Percentiles rank a stretch among this genome's conserved stretches.
These are phyloP conservation scores for Chaetoscypha palmicola DNA, from an alignment of 2,329 filamentous ascomycete species.

Conservation along the genomic window DNA sequence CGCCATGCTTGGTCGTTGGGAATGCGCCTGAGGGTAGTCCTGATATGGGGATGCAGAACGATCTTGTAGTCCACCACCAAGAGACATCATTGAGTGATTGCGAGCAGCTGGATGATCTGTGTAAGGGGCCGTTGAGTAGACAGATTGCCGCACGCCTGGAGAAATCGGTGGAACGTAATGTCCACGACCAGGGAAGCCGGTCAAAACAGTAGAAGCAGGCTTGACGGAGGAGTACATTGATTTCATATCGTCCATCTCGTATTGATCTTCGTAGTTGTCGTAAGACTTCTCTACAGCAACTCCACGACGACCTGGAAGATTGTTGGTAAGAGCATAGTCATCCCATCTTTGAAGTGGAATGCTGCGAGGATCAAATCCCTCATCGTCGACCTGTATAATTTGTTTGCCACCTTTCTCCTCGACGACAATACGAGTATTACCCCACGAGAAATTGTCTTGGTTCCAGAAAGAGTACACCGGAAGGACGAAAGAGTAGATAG, in stretches of 20 bases:
- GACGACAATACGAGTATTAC: constrained; percentile 95
- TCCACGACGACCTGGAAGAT: constrained; percentile 84
- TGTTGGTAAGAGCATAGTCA: constrained; percentile 82
- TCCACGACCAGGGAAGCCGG: constrained; percentile 65
- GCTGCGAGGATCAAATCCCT: constrained; percentile 82
- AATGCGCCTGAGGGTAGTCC: constrained; percentile 43
- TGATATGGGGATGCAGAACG: constrained; percentile 52
- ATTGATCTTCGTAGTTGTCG: constrained; percentile 67
- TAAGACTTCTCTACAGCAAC: constrained; percentile 58
- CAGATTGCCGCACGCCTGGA: constrained; percentile 45
- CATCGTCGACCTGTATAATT: constrained; percentile 77
- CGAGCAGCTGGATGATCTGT: constrained; percentile 45
- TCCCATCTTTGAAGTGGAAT: constrained; percentile 97
- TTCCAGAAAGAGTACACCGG: constrained; percentile 99
- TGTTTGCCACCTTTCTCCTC: constrained; percentile 89
- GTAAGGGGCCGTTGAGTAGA: constrained; percentile 39
- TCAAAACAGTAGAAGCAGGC: constrained; percentile 77
- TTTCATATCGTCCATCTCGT: constrained; percentile 97
- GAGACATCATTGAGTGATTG: constrained; percentile 67
- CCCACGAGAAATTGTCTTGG: constrained; percentile 98
- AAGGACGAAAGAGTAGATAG: constrained; percentile 84
- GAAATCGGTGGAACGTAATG: constrained; percentile 75
- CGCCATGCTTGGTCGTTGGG: constrained; percentile 49
- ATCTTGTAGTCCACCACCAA: constrained; percentile 39
- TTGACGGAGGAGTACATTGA: constrained; percentile 91